These are phyloP conservation scores for Phytophthora cryptogea DNA, from an alignment of 352 stramenopile genomes.

Conservation along the genomic window DNA sequence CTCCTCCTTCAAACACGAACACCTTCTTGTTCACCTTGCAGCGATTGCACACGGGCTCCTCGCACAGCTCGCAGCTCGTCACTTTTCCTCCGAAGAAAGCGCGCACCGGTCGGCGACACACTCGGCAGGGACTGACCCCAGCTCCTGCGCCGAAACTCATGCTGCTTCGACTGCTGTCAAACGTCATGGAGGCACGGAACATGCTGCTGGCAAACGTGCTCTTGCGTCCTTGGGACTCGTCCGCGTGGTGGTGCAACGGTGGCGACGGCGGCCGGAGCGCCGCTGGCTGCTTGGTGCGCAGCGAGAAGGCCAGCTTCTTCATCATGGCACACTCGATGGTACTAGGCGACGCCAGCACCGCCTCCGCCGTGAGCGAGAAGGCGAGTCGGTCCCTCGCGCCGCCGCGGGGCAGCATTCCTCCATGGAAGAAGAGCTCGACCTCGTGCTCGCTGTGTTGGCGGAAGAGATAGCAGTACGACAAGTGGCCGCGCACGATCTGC, in stretches of 20 bases:
- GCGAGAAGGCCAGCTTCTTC: conserved; percentile 71
- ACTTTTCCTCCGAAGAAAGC: conserved; percentile 34
- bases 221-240: conserved; percentile 26
- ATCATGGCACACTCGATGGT: conserved; percentile 62
- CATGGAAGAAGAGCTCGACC: conserved; percentile 65
- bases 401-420: conserved; percentile 50
- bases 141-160: conserved; percentile 12
- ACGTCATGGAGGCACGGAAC: conserved; percentile 27
- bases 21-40: conserved; percentile 56
- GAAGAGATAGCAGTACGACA: conserved; percentile 61
- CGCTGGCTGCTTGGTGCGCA: conserved; percentile 40
- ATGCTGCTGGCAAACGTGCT: conserved; percentile 23
- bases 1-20: conserved; percentile 42
- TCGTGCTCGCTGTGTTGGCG: conserved; percentile 39
- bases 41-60: conserved; percentile 42
- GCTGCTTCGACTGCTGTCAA: conserved; percentile 31
- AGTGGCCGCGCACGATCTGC: conserved; percentile 62
- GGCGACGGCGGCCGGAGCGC: conserved; percentile 26
- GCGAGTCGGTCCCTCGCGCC: conserved; percentile 51
- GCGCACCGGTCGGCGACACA: conserved; percentile 29
- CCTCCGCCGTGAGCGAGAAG: conserved; percentile 51
- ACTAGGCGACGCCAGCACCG: conserved; percentile 44
- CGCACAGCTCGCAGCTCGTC: conserved; percentile 40
- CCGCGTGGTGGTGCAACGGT: conserved; percentile 26
- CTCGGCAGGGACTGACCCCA: conserved; percentile 19